Percentiles rank a stretch among this genome's conserved stretches.
Conservation (phyloP, 2,329 filamentous ascomycete species). For the Leptographium wingfieldii region DNA sequence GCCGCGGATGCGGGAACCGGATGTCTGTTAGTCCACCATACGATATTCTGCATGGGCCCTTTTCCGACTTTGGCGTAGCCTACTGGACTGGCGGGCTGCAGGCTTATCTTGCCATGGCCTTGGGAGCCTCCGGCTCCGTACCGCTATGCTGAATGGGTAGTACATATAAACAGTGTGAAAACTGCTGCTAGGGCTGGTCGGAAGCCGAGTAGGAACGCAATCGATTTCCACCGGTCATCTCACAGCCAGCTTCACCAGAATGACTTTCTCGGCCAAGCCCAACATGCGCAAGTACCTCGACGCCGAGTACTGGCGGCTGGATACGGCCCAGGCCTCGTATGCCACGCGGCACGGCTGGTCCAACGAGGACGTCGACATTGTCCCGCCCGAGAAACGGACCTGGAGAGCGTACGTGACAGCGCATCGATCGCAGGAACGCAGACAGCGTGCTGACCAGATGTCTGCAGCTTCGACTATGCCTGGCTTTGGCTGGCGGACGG, state of each 20-base stretch:
- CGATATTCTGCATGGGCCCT: neutral
- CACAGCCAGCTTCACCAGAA: neutral
- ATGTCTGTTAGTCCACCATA: neutral
- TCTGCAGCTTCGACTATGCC: conserved; percentile 10
- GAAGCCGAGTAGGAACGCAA: no score
- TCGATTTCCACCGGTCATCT: no score
- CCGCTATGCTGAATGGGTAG: no score
- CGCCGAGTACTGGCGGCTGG: conserved; percentile 2
- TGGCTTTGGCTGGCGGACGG: conserved; percentile 15
- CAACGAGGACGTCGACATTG: conserved; percentile 3
- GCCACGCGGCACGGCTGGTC: conserved; percentile 4
- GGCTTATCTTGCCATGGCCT: neutral
- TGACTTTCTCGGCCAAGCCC: neutral
- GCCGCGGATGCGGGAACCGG: neutral
- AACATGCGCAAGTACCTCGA: neutral
- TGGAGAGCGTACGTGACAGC: neutral
- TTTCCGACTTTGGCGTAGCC: neutral
- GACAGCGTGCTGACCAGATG: no score
- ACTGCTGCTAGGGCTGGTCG: no score
- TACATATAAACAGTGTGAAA: no score
- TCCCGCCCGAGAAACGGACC: neutral
- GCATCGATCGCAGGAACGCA: neutral
- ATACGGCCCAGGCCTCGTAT: neutral
- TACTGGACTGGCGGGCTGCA: neutral
- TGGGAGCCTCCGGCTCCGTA: no score